Percentiles rank a stretch among this genome's conserved stretches.
These are phyloP conservation scores for Terfezia boudieri DNA, from an alignment of 495 filamentous ascomycete genomes.

Conservation along the genomic window DNA sequence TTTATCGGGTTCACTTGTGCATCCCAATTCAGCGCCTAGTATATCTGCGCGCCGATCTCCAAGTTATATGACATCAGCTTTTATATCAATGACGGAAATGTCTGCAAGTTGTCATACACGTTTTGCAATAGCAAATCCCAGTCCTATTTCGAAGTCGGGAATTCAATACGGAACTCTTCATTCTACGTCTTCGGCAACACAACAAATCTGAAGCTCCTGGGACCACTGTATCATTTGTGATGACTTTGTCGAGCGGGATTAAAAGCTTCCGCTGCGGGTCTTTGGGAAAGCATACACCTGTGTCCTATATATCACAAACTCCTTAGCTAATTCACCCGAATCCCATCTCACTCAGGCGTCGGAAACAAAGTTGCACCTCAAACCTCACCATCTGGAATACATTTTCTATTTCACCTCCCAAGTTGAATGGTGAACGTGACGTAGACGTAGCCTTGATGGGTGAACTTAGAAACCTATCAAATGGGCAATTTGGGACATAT, in stretches of 20 bases:
- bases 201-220: neutral
- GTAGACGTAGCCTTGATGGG: constrained; percentile 6
- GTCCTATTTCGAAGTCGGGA: too few relatives aligned
- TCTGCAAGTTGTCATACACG: too few relatives aligned
- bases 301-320: constrained; percentile 7
- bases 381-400: constrained; percentile 10
- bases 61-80: too few relatives aligned
- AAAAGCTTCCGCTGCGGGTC: constrained; percentile 6
- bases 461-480: constrained; percentile 13
- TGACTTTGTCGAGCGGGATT: constrained; percentile 6
- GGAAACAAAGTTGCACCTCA: constrained; percentile 7
- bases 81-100: too few relatives aligned
- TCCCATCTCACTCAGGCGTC: too few relatives aligned
- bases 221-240: neutral
- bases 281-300: constrained; percentile 11
- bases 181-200: too few relatives aligned
- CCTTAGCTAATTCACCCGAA: too few relatives aligned
- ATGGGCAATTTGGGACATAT: too few relatives aligned
- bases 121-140: too few relatives aligned
- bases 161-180: too few relatives aligned
- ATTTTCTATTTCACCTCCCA: constrained; percentile 5
- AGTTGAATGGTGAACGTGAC: constrained; percentile 7
- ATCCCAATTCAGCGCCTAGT: neutral
- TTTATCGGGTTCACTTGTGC: neutral
- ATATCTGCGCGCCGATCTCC: neutral